Conservation (phyloP, 1,284 basidiomycete genomes). For the Ustilago nuda region DNA sequence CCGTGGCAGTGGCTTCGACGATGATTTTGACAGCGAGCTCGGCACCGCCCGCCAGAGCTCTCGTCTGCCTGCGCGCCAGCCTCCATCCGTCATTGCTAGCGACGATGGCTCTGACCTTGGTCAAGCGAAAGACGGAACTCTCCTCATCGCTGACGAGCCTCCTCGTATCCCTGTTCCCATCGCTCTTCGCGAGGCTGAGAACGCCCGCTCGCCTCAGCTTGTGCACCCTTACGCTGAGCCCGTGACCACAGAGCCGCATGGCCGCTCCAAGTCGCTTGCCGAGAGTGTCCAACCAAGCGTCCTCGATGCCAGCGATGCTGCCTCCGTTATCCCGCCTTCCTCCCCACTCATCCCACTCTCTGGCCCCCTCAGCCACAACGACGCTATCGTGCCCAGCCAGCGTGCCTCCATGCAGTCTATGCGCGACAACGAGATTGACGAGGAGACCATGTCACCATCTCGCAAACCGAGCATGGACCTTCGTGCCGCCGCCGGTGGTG, state of each 20-base stretch:
- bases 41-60: slow-evolving; percentile 23
- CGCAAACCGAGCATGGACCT: slow-evolving; percentile 48
- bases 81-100: slow-evolving; percentile 34
- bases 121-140: background rate
- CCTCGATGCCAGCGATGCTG: slow-evolving; percentile 40
- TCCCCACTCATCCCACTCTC: slow-evolving; percentile 50
- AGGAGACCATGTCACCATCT: slow-evolving; percentile 36
- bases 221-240: slow-evolving; percentile 32
- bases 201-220: slow-evolving; percentile 48
- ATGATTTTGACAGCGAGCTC: slow-evolving; percentile 47
- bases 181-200: slow-evolving; percentile 50
- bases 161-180: slow-evolving; percentile 33
- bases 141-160: slow-evolving; percentile 21
- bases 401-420: slow-evolving; percentile 46
- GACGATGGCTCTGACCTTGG: slow-evolving; percentile 26
- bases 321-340: slow-evolving; percentile 37
- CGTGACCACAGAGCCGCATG: slow-evolving; percentile 15
- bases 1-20: slow-evolving; percentile 32
- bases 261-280: slow-evolving; percentile 39
- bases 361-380: slow-evolving; percentile 53
- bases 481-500: slow-evolving; percentile 48
- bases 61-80: slow-evolving; percentile 21
- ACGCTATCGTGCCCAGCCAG: slow-evolving; percentile 45
- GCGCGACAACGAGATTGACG: slow-evolving; percentile 44
- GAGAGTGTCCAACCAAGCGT: slow-evolving; percentile 51